Percentiles rank a stretch among this genome's conserved stretches.
Conservation (phyloP, 352 stramenopile genomes). For the Stephanocyclus meneghinianus region DNA sequence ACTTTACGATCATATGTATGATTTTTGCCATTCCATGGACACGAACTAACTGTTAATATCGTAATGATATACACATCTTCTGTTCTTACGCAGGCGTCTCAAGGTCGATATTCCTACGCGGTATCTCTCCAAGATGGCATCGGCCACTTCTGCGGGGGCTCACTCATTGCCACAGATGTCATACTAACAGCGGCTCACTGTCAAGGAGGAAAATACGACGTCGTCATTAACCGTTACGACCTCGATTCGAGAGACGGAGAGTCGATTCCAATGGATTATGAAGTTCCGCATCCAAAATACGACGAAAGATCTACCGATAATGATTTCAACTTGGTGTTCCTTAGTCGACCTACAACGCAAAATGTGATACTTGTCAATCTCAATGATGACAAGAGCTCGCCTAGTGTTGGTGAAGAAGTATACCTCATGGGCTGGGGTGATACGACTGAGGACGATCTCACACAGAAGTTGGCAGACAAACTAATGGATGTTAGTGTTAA, state of each 20-base stretch:
- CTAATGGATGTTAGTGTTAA: slow-evolving; percentile 46
- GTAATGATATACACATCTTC: background rate
- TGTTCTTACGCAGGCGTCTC: background rate
- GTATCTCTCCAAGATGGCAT: slow-evolving; percentile 27
- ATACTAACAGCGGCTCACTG: slow-evolving; percentile 44
- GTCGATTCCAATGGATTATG: slow-evolving; percentile 1
- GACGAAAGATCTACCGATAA: slow-evolving; percentile 39
- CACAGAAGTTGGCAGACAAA: slow-evolving; percentile 12
- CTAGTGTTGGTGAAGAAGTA: slow-evolving; percentile 10
- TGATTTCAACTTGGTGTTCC: slow-evolving; percentile 56
- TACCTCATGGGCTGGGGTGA: slow-evolving; percentile 63
- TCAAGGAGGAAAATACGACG: slow-evolving; percentile 17
- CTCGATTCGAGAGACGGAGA: slow-evolving; percentile 19
- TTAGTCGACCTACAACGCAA: slow-evolving; percentile 5
- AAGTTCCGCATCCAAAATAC: slow-evolving; percentile 53
- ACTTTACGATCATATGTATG: background rate
- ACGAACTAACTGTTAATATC: background rate
- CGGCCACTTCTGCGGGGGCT: slow-evolving; percentile 42
- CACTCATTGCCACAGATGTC: slow-evolving; percentile 25
- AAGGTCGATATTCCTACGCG: slow-evolving; percentile 12
- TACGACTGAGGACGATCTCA: slow-evolving; percentile 14
- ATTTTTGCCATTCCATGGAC: background rate
- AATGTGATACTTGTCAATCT: slow-evolving; percentile 30
- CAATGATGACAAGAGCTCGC: slow-evolving; percentile 12
- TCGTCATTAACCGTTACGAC: slow-evolving; percentile 36